These are phyloP conservation scores for Gnaphalium uliginosum DNA, from an alignment of 129 eudicot species.

Conservation along the genomic window DNA sequence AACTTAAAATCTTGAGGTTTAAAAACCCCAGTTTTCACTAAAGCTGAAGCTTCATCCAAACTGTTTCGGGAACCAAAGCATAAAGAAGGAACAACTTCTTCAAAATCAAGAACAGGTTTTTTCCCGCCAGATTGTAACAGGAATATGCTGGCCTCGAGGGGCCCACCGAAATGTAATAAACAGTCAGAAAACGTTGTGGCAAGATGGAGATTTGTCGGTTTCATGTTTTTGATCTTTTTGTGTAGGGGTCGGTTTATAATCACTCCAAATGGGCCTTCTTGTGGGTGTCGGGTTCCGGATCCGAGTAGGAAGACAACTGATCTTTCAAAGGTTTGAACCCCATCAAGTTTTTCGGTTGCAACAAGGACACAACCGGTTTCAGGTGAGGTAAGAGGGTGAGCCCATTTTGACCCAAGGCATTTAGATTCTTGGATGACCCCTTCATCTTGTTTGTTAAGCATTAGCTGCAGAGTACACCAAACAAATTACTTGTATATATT, in stretches of 20 bases:
- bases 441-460: slow-evolving; percentile 49
- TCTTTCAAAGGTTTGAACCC: slow-evolving; percentile 76
- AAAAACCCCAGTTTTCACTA: slow-evolving; percentile 69
- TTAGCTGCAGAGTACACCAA: slow-evolving; percentile 42
- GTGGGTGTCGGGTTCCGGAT: slow-evolving; percentile 77
- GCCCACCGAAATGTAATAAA: slow-evolving; percentile 88
- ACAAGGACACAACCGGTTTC: slow-evolving; percentile 90
- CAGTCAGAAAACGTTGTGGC: slow-evolving; percentile 85
- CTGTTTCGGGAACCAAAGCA: slow-evolving; percentile 71
- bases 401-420: slow-evolving; percentile 87
- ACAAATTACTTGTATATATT: background rate
- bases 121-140: slow-evolving; percentile 48
- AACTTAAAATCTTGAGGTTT: slow-evolving; percentile 76
- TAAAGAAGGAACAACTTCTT: slow-evolving; percentile 69
- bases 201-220: slow-evolving; percentile 67
- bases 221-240: slow-evolving; percentile 79
- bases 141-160: slow-evolving; percentile 84
- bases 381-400: slow-evolving; percentile 84
- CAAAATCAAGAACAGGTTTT: slow-evolving; percentile 48
- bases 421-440: slow-evolving; percentile 37
- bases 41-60: slow-evolving; percentile 69
- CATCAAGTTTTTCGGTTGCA: slow-evolving; percentile 92
- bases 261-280: slow-evolving; percentile 82
- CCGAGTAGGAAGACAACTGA: slow-evolving; percentile 85
- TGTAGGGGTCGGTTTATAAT: slow-evolving; percentile 78